Percentiles rank a stretch among this genome's conserved stretches.
These are phyloP conservation scores for Solanum sejunctum DNA, from an alignment of 257 asterid genomes.

Conservation along the genomic window DNA sequence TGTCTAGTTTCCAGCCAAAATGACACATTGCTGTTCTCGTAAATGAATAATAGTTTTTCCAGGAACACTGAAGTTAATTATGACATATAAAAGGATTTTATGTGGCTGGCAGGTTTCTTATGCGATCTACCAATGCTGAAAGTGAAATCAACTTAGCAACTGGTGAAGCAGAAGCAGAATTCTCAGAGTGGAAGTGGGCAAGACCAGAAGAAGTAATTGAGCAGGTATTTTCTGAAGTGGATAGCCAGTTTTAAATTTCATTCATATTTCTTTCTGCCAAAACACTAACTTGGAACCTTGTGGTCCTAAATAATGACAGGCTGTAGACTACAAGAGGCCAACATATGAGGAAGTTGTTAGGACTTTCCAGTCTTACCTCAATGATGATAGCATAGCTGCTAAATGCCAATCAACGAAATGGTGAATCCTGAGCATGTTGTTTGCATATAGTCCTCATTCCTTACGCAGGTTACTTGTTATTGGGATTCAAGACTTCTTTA, in stretches of 20 bases:
- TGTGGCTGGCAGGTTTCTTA: slow-evolving; percentile 54
- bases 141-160: slow-evolving; percentile 66
- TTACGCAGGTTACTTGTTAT: not conserved
- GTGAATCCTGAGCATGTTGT: slow-evolving; percentile 32
- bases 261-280: not conserved
- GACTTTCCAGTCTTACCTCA: slow-evolving; percentile 44
- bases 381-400: slow-evolving; percentile 41
- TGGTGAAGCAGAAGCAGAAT: slow-evolving; percentile 77
- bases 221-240: slow-evolving; percentile 34
- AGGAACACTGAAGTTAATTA: not conserved
- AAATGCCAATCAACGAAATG: slow-evolving; percentile 78
- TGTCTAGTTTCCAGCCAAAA: not conserved
- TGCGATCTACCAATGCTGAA: slow-evolving; percentile 69
- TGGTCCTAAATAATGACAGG: slow-evolving; percentile 25
- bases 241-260: not conserved
- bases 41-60: not conserved
- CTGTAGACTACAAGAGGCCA: slow-evolving; percentile 96
- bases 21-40: not conserved
- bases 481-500: not conserved
- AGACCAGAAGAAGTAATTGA: slow-evolving; percentile 79
- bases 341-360: slow-evolving; percentile 80
- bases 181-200: slow-evolving; percentile 98
- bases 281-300: not conserved
- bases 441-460: not conserved
- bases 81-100: not conserved